Conservation (phyloP, 176 grass and related monocot genomes). For the Ananas comosus region DNA sequence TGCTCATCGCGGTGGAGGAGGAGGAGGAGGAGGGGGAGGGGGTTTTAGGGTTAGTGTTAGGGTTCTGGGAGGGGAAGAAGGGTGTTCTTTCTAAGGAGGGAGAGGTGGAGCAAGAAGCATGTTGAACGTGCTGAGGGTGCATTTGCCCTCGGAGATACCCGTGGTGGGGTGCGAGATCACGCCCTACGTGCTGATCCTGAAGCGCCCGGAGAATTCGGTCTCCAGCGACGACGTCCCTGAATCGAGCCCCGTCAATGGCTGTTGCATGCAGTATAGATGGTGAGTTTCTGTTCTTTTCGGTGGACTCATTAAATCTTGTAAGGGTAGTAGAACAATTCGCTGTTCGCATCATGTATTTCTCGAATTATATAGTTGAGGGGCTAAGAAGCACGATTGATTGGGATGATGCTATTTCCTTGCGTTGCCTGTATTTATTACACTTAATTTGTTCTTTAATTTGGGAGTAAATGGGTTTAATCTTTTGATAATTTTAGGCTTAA, state of each 20-base stretch:
- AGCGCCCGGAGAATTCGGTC: slow-evolving; percentile 17
- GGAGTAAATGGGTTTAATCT: no score
- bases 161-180: slow-evolving; percentile 30
- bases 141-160: slow-evolving; percentile 27
- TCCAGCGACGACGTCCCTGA: slow-evolving; percentile 24
- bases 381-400: no score
- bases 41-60: slow-evolving; percentile 16
- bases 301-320: background rate
- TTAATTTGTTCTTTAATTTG: no score
- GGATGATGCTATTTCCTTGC: no score
- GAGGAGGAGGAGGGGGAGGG: background rate
- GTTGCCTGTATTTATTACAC: no score
- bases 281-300: slow-evolving; percentile 1
- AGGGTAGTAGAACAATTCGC: background rate
- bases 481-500: no score
- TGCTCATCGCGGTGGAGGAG: background rate
- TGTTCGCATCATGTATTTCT: background rate
- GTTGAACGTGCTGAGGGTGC: slow-evolving; percentile 27
- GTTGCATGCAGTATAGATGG: slow-evolving; percentile 24
- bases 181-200: slow-evolving; percentile 17
- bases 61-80: slow-evolving; percentile 1
- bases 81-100: no score
- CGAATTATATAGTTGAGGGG: no score
- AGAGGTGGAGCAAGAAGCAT: slow-evolving; percentile 10
- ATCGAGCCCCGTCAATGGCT: slow-evolving; percentile 12